These are phyloP conservation scores for Stachybotrys chartarum DNA, from an alignment of 2,329 filamentous ascomycete species.

Conservation along the genomic window DNA sequence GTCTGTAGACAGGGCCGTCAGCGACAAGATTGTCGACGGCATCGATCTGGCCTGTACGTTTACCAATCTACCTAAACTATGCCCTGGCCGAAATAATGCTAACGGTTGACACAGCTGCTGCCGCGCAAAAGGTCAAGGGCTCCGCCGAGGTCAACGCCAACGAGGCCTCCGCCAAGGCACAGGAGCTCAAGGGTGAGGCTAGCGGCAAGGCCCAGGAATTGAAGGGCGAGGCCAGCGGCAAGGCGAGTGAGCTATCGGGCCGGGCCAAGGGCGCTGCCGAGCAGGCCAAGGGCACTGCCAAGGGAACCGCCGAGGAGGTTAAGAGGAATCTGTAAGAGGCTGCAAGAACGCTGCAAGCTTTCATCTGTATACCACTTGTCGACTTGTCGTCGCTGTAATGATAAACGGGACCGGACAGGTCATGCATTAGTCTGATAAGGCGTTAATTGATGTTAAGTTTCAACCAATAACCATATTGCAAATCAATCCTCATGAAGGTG, in stretches of 20 bases:
- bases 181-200: conserved; percentile 27
- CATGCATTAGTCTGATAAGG: not conserved
- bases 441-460: not conserved
- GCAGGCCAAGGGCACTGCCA: conserved; percentile 29
- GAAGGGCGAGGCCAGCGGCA: conserved; percentile 36
- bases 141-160: conserved; percentile 22
- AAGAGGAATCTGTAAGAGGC: conserved; percentile 20
- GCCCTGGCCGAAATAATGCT: not conserved
- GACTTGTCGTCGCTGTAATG: not conserved
- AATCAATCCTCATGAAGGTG: not conserved
- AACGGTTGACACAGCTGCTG: conserved; percentile 24
- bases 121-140: conserved; percentile 41
- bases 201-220: conserved; percentile 28
- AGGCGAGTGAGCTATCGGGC: conserved; percentile 30
- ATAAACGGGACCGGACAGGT: not conserved
- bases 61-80: not conserved
- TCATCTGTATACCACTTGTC: not conserved
- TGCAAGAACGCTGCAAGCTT: not conserved
- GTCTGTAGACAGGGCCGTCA: conserved; percentile 50
- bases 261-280: conserved; percentile 37
- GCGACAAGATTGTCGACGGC: conserved; percentile 54
- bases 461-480: not conserved
- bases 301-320: conserved; percentile 34
- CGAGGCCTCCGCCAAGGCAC: conserved; percentile 20
- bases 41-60: conserved; percentile 51